Evolutionary conservation across 805 yeast species (phyloP).

Genomic region (Wickerhamiella azymoides): DNA sequence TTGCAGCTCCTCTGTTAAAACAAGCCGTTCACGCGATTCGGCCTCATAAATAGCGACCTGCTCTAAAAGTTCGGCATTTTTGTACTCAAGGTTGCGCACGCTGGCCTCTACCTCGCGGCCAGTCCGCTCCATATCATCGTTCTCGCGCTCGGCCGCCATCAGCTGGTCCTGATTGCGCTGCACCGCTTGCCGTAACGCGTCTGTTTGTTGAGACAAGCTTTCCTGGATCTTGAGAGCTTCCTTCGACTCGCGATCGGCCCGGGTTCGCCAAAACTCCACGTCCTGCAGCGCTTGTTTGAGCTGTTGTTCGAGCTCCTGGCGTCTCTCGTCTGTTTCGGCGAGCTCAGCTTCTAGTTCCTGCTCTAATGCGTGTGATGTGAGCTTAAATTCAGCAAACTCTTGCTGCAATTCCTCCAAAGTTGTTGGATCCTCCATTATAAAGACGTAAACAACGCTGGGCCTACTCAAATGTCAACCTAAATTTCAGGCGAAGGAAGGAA

Average conservation of each 20-base stretch:
- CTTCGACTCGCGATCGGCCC: slow-evolving; percentile 19
- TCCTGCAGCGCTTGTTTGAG: slow-evolving; percentile 23
- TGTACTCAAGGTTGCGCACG: slow-evolving; percentile 26
- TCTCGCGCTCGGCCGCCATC: slow-evolving; percentile 31
- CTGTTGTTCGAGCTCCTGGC: slow-evolving; percentile 18
- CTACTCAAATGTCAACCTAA: neutral
- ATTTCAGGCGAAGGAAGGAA: neutral
- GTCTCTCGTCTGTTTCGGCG: slow-evolving; percentile 23
- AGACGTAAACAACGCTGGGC: neutral
- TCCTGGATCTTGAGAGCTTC: slow-evolving; percentile 7
- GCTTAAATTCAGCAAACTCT: slow-evolving; percentile 32
- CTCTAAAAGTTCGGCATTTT: slow-evolving; percentile 28
- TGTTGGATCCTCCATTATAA: neutral
- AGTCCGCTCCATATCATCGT: slow-evolving; percentile 33
- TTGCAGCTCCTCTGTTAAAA: slow-evolving; percentile 18
- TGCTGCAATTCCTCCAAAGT: slow-evolving; percentile 24
- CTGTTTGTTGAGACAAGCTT: slow-evolving; percentile 2
- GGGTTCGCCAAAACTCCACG: slow-evolving; percentile 17
- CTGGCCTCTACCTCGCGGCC: slow-evolving; percentile 27
- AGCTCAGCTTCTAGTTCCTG: slow-evolving; percentile 33
- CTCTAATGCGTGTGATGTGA: slow-evolving; percentile 33
- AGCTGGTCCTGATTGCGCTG: slow-evolving; percentile 23
- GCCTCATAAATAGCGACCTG: slow-evolving; percentile 24
- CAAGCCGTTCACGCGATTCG: slow-evolving; percentile 23
- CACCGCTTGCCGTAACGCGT: slow-evolving; percentile 22